Percentiles rank a stretch among this genome's conserved stretches.
Evolutionary conservation across 805 yeast genomes (phyloP).

Genomic region (Kluyveromyces dobzhanskii): DNA sequence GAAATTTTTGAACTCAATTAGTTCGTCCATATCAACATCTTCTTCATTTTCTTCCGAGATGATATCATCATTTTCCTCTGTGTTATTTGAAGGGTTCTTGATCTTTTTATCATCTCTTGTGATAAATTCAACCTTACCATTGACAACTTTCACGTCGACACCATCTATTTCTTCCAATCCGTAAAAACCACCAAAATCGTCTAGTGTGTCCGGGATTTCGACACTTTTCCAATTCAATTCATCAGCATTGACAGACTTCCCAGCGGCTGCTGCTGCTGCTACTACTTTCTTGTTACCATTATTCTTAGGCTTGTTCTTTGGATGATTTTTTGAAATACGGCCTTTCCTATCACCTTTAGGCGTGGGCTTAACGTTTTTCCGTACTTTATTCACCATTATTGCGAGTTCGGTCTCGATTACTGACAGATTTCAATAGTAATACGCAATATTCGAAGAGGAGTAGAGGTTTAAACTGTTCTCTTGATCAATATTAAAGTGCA

Average conservation of each 20-base stretch:
- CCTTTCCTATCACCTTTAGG: background rate
- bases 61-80: constrained; percentile 11
- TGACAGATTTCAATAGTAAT: too few relatives aligned
- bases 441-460: too few relatives aligned
- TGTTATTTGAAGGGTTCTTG: constrained; percentile 14
- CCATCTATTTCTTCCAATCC: constrained; percentile 94
- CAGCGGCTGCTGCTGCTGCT: background rate
- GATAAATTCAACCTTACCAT: constrained; percentile 60
- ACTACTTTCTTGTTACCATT: background rate
- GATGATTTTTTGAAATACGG: constrained; percentile 1
- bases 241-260: constrained; percentile 36
- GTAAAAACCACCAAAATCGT: constrained; percentile 82
- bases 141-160: constrained; percentile 66
- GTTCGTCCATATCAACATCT: constrained; percentile 11
- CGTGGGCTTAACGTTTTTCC: background rate
- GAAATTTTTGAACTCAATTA: constrained; percentile 25
- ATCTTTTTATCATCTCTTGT: constrained; percentile 30
- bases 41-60: constrained; percentile 4
- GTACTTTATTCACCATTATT: constrained; percentile 5
- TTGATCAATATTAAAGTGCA: too few relatives aligned
- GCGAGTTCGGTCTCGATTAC: too few relatives aligned
- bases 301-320: constrained; percentile 4
- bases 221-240: constrained; percentile 72
- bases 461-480: too few relatives aligned
- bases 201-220: constrained; percentile 72